phyloP scores from a whole-genome alignment of 148 eudicot species.

The Oxyria digyna region DNA sequence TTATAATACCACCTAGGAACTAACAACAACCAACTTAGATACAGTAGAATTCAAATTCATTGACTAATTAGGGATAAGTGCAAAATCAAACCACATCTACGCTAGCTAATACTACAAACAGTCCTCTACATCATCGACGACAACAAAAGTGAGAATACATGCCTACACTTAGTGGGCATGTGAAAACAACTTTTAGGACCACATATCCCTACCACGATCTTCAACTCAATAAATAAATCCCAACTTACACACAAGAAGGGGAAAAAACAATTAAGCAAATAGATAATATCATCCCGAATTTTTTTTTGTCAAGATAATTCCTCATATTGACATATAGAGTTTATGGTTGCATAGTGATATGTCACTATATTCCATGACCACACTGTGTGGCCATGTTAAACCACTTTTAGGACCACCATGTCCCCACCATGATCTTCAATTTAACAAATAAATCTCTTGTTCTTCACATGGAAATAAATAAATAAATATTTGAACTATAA shows the following conservation, averaged over 20 bases:
- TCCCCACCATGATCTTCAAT: conserved; percentile 1
- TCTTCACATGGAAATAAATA: not conserved
- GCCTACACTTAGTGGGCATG: not conserved
- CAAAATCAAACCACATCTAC: too few relatives aligned
- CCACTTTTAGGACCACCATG: not conserved
- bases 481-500: not conserved
- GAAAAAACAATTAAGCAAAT: not conserved
- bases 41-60: not conserved
- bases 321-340: not conserved
- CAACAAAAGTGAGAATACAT: not conserved
- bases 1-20: too few relatives aligned
- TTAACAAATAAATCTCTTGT: not conserved
- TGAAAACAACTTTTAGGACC: conserved; percentile 1
- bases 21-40: too few relatives aligned
- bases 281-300: not conserved
- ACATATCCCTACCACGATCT: not conserved
- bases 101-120: too few relatives aligned
- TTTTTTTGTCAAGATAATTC: not conserved
- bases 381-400: not conserved
- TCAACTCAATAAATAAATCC: not conserved
- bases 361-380: not conserved
- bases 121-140: too few relatives aligned
- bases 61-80: not conserved
- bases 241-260: not conserved
- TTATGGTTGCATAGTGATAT: not conserved